These are phyloP conservation scores for Suillus discolor DNA, from an alignment of 768 basidiomycete species.

Conservation along the genomic window DNA sequence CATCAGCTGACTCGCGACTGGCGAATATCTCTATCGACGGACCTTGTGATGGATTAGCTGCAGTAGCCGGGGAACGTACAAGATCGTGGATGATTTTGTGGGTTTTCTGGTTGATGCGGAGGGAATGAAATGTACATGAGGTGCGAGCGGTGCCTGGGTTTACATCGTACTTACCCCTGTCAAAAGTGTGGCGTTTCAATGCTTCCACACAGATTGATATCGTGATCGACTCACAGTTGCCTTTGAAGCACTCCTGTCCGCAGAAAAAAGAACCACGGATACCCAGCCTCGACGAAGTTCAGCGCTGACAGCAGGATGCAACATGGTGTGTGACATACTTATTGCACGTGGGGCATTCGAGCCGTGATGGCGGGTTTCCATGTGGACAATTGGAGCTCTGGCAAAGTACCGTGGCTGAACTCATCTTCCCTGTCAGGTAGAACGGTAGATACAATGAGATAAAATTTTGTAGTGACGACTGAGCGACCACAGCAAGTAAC, in stretches of 20 bases:
- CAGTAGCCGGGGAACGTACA: slow-evolving; percentile 36
- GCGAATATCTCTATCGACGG: background rate
- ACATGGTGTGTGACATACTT: slow-evolving; percentile 56
- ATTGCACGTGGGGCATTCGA: slow-evolving; percentile 94
- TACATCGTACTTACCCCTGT: slow-evolving; percentile 27
- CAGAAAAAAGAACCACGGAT: slow-evolving; percentile 90
- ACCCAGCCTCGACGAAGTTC: slow-evolving; percentile 51
- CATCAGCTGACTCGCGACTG: slow-evolving; percentile 6
- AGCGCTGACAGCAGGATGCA: slow-evolving; percentile 9
- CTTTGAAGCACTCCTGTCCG: slow-evolving; percentile 95
- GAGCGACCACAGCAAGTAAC: background rate
- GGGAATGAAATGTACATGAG: slow-evolving; percentile 12
- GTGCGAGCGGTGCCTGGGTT: background rate
- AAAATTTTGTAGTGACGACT: background rate
- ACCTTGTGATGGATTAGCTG: slow-evolving; percentile 10
- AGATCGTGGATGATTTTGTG: slow-evolving; percentile 80
- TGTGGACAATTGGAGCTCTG: slow-evolving; percentile 75
- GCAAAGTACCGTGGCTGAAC: slow-evolving; percentile 44
- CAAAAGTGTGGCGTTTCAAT: slow-evolving; percentile 3
- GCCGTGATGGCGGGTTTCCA: slow-evolving; percentile 79
- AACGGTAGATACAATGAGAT: background rate
- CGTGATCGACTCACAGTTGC: slow-evolving; percentile 70
- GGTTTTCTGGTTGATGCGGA: slow-evolving; percentile 56
- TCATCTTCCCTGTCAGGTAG: slow-evolving; percentile 33
- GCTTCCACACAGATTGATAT: slow-evolving; percentile 2